Evolutionary conservation across 371 early-diverging fungal species (phyloP).

Genomic region (Parasitella parasitica): DNA sequence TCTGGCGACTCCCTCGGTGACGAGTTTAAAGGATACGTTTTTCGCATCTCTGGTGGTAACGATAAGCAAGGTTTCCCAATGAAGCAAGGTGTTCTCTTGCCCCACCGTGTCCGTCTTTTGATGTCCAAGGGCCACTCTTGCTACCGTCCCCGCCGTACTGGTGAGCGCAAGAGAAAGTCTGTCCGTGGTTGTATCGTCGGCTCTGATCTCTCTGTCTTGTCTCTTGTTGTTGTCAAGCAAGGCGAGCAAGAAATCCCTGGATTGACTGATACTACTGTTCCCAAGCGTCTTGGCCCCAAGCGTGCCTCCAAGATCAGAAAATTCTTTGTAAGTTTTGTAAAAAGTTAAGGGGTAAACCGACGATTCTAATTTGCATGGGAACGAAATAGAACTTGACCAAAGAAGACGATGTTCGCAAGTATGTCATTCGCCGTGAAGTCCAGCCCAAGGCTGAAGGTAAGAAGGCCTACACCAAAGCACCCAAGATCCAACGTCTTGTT

Average conservation of each 20-base stretch:
- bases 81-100: slow-evolving; percentile 96
- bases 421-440: slow-evolving; percentile 96
- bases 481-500: slow-evolving; percentile 97
- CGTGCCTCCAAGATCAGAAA: slow-evolving; percentile 98
- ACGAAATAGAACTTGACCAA: slow-evolving; percentile 72
- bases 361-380: background rate
- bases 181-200: slow-evolving; percentile 99
- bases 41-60: slow-evolving; percentile 99
- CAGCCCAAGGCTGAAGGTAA: slow-evolving; percentile 83
- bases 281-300: slow-evolving; percentile 98
- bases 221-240: slow-evolving; percentile 95
- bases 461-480: slow-evolving; percentile 95
- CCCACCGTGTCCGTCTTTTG: slow-evolving; percentile 94
- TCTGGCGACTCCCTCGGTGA: slow-evolving; percentile 95
- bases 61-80: slow-evolving; percentile 99
- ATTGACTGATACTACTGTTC: slow-evolving; percentile 92
- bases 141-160: slow-evolving; percentile 97
- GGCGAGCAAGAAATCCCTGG: slow-evolving; percentile 96
- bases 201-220: slow-evolving; percentile 92
- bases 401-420: slow-evolving; percentile 98
- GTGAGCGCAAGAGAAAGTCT: slow-evolving; percentile 99
- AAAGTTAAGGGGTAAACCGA: background rate
- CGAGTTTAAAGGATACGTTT: slow-evolving; percentile 99
- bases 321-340: slow-evolving; percentile 79
- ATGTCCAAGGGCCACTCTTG: slow-evolving; percentile 98